These are phyloP conservation scores for Arachnomyces sp. DNA, from an alignment of 2,329 filamentous ascomycete genomes.

Conservation along the genomic window DNA sequence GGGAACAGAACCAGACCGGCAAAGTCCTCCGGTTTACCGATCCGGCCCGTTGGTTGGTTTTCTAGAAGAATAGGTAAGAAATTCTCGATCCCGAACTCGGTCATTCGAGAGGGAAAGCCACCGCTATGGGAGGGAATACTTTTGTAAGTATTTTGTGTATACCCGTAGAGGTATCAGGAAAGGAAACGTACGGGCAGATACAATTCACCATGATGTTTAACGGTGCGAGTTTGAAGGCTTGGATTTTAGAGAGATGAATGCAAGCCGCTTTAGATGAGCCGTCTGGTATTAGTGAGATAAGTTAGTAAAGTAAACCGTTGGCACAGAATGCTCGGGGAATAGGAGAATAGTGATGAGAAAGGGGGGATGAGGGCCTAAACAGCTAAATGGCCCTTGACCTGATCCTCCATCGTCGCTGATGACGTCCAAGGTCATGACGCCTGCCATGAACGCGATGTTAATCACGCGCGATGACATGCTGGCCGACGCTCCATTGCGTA, in stretches of 20 bases:
- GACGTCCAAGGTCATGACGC: constrained; percentile 38
- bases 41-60: constrained; percentile 39
- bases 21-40: constrained; percentile 43
- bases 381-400: constrained; percentile 33
- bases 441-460: constrained; percentile 37
- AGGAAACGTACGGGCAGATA: constrained; percentile 23
- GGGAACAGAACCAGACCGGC: constrained; percentile 41
- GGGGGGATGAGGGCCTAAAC: constrained; percentile 12
- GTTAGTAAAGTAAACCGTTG: too few relatives aligned
- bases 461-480: constrained; percentile 31
- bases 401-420: constrained; percentile 40
- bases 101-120: constrained; percentile 39
- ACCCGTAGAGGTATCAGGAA: not conserved
- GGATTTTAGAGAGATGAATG: constrained; percentile 36
- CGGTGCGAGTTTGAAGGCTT: constrained; percentile 34
- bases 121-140: constrained; percentile 16
- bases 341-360: not conserved
- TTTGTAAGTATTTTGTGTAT: not conserved
- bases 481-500: constrained; percentile 27
- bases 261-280: constrained; percentile 37
- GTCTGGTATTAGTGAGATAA: constrained; percentile 12
- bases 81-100: constrained; percentile 34
- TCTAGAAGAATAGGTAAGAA: constrained; percentile 34
- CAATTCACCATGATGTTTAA: constrained; percentile 38
- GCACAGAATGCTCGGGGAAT: too few relatives aligned